These are phyloP conservation scores for Hemileccinum rubropunctum DNA, from an alignment of 768 basidiomycete genomes.

Conservation along the genomic window DNA sequence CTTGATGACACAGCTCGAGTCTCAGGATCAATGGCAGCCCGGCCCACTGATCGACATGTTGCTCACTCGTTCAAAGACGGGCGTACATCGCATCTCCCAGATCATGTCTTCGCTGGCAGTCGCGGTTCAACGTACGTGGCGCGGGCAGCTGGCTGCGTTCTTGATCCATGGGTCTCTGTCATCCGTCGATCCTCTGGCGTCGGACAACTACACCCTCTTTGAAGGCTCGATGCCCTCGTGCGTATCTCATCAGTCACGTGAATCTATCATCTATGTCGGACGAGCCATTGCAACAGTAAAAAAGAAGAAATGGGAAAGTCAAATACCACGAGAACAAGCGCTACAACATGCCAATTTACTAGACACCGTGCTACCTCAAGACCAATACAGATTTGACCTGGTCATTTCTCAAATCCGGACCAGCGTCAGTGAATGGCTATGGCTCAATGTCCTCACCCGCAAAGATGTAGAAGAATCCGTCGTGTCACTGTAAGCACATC, in stretches of 20 bases:
- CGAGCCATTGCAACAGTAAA: constrained; percentile 84
- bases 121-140: constrained; percentile 81
- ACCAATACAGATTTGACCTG: constrained; percentile 72
- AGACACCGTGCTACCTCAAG: constrained; percentile 67
- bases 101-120: constrained; percentile 70
- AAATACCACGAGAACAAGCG: constrained; percentile 67
- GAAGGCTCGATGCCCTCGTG: constrained; percentile 74
- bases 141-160: constrained; percentile 78
- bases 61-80: constrained; percentile 67
- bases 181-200: constrained; percentile 61
- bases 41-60: constrained; percentile 83
- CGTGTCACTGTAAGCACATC: constrained; percentile 67
- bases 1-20: constrained; percentile 61
- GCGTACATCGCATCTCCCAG: constrained; percentile 69
- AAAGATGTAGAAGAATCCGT: constrained; percentile 83
- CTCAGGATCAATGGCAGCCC: constrained; percentile 52
- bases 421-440: constrained; percentile 91
- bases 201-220: constrained; percentile 54
- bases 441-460: constrained; percentile 83
- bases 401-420: constrained; percentile 70
- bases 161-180: constrained; percentile 74
- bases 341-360: constrained; percentile 63
- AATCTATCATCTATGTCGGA: constrained; percentile 85
- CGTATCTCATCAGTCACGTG: constrained; percentile 65
- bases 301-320: constrained; percentile 73